Evolutionary conservation across 768 basidiomycete species (phyloP), one percentile per base, ranked within the genome.

Genomic region (Lactarius psammicola): DNA sequence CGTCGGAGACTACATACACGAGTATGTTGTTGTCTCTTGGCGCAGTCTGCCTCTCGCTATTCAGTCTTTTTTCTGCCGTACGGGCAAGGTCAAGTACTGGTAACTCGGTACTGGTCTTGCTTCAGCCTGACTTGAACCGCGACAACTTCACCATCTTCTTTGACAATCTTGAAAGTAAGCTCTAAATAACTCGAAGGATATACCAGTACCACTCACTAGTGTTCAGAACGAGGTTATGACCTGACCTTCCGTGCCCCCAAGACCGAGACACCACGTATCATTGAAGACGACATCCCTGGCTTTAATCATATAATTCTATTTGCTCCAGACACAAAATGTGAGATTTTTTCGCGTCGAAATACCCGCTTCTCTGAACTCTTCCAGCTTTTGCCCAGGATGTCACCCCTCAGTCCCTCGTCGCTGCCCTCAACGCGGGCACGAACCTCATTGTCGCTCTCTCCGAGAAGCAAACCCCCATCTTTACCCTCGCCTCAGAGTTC

Each of bases 261-360:
- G 75, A 90, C 89, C 59, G 83, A 85, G 54, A 78, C 77, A 56
- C 90, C 92, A 11, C 76, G 81, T 28, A 76, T 94, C 46, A 78
- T 88, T 28, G 80, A 88, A 72, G 86, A 88, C 74, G 92, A 86
- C 70, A 82, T 88, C 26, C 84, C 89, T 44, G 79, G 83, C 56
- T 97, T 93, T 77, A 84, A 87, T 56, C 94, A 98, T 74, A 85
- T 97, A 76, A 85, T 98, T 68, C 75, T 98, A 68, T 88, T 97
- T 66, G 84, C 94, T 1, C 89, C 95, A 13, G 86, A 91, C 65
- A 82, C 89, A 53, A 97, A 97, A 81, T 80, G 96, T 96, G 72
- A 73, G 85, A 76, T 23, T 6, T 36, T 18, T n/a, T 10, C 33
- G 2, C 59, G 53, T 46, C 0, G 7, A 60, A 31, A 54, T 40